A percentile compares a stretch with the other conserved stretches of the same genome.
Evolutionary conservation across 305 asterid genomes (phyloP).

Genomic region (Solanum hybrid): DNA sequence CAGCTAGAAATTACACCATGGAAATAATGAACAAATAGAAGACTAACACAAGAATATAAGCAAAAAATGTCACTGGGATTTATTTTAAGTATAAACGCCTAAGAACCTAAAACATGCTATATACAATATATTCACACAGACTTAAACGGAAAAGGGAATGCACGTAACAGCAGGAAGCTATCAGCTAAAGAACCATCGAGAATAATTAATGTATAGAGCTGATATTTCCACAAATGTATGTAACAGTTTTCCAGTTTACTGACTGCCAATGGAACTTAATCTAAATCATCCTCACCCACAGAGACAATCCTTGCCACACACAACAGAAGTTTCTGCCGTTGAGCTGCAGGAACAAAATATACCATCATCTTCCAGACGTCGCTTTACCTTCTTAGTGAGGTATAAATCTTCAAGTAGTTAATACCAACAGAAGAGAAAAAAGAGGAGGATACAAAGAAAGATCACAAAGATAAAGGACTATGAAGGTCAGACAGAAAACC

Average conservation of each 20-base stretch:
- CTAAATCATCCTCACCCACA: slow-evolving; percentile 56
- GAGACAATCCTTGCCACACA: slow-evolving; percentile 82
- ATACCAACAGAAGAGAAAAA: slow-evolving; percentile 7
- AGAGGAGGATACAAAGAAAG: not conserved
- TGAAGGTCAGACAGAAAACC: not conserved
- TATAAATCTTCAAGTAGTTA: slow-evolving; percentile 65
- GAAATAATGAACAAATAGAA: not conserved
- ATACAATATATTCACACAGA: not conserved
- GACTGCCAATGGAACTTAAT: slow-evolving; percentile 2
- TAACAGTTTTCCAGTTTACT: not conserved
- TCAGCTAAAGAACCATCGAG: slow-evolving; percentile 1
- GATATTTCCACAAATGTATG: not conserved
- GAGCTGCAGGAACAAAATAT: slow-evolving; percentile 86
- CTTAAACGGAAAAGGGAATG: not conserved
- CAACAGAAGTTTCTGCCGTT: slow-evolving; percentile 53
- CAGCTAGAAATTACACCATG: not conserved
- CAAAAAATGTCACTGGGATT: not conserved
- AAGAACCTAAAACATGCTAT: not conserved
- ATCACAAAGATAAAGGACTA: not conserved
- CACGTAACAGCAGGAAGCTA: not conserved
- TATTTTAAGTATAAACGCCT: not conserved
- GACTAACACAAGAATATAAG: not conserved
- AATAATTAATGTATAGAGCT: not conserved
- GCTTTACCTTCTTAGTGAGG: slow-evolving; percentile 70
- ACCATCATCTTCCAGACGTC: slow-evolving; percentile 84